These are phyloP conservation scores for Myxozyma monticola DNA, from an alignment of 805 yeast genomes.

Conservation along the genomic window DNA sequence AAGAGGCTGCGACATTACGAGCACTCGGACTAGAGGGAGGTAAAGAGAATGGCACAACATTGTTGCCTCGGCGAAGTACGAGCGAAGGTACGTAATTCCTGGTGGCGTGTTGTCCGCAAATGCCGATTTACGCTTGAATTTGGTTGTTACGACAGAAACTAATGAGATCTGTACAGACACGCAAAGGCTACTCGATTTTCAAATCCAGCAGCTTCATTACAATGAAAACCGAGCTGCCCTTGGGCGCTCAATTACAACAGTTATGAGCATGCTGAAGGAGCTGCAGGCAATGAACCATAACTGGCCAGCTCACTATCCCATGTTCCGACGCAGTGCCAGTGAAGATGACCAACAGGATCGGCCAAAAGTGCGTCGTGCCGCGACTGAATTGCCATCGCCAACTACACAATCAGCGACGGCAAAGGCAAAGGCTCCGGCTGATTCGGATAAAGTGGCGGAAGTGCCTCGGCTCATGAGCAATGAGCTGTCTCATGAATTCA, in stretches of 20 bases:
- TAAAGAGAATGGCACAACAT: neutral
- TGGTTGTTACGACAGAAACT: neutral
- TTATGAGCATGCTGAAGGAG: conserved; percentile 34
- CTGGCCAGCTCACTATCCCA: conserved; percentile 39
- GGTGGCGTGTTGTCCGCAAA: neutral
- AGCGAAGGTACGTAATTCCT: neutral
- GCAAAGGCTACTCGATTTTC: conserved; percentile 42
- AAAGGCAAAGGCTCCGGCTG: neutral
- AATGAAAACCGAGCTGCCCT: conserved; percentile 69
- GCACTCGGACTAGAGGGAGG: neutral
- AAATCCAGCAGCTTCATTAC: conserved; percentile 72
- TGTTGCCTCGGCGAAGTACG: neutral
- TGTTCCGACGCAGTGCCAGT: conserved; percentile 1
- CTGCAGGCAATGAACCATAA: conserved; percentile 35
- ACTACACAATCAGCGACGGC: neutral
- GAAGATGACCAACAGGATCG: neutral
- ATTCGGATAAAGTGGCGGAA: neutral
- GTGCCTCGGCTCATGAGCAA: conserved; percentile 21
- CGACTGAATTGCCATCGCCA: conserved; percentile 17
- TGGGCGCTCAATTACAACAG: conserved; percentile 47
- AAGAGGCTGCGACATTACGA: neutral
- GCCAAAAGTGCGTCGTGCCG: conserved; percentile 11
- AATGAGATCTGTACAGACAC: conserved; percentile 17
- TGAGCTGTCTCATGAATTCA: conserved; percentile 42
- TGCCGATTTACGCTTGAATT: neutral